Conservation (phyloP, 176 grass and related monocot species). For the Bothriochloa decipiens region DNA sequence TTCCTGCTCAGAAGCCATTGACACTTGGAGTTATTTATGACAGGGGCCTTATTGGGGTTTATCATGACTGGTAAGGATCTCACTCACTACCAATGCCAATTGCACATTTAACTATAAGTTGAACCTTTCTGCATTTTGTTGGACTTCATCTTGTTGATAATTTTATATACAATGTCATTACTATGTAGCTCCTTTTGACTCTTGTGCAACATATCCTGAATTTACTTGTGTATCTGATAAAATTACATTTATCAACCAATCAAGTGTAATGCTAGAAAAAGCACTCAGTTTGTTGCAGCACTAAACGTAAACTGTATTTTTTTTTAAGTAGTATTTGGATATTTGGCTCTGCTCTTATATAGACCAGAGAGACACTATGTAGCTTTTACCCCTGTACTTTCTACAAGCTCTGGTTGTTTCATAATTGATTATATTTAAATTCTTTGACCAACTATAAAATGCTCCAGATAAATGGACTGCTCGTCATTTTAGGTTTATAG, state of each 20-base stretch:
- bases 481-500: not conserved
- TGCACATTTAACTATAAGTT: not conserved
- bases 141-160: not conserved
- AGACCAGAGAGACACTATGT: constrained; percentile 3
- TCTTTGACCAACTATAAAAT: constrained; percentile 2
- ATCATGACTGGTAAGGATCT: constrained; percentile 81
- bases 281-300: constrained; percentile 2
- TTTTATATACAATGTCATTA: not conserved
- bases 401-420: not conserved
- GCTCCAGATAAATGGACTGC: not conserved
- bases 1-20: constrained; percentile 70
- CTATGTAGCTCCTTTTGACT: not conserved
- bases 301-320: not conserved
- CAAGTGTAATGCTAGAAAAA: not conserved
- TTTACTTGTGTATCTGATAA: not conserved
- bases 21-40: constrained; percentile 86
- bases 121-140: not conserved
- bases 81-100: not conserved
- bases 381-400: constrained; percentile 11
- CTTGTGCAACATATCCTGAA: not conserved
- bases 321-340: constrained; percentile 18
- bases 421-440: not conserved
- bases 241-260: not conserved
- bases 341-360: constrained; percentile 1
- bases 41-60: constrained; percentile 87